These are phyloP conservation scores for Suhomyces canberraensis DNA, from an alignment of 805 yeast species.

Conservation along the genomic window DNA sequence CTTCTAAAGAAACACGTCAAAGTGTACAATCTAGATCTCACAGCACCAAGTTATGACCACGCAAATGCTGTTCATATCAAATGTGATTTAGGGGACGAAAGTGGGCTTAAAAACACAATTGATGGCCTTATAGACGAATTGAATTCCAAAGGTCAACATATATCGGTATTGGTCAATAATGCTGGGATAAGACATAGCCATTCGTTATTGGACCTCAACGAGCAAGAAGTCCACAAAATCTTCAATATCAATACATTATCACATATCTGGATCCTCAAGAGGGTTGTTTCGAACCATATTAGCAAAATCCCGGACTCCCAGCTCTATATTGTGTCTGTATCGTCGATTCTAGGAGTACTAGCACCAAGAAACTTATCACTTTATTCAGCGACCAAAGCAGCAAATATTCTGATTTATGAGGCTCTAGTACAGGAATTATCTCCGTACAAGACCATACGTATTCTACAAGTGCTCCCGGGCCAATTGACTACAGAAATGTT, in stretches of 20 bases:
- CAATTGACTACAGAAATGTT: constrained; percentile 51
- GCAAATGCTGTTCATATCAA: constrained; percentile 18
- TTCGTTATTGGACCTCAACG: constrained; percentile 22
- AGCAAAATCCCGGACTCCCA: not conserved
- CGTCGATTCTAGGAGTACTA: constrained; percentile 47
- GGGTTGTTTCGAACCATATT: constrained; percentile 20
- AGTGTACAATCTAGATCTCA: constrained; percentile 32
- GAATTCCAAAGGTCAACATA: not conserved
- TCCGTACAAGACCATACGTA: constrained; percentile 20
- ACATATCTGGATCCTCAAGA: constrained; percentile 23
- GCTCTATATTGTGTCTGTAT: constrained; percentile 40
- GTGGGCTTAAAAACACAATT: constrained; percentile 13
- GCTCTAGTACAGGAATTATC: constrained; percentile 39
- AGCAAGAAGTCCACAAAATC: constrained; percentile 18
- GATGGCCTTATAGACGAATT: constrained; percentile 9
- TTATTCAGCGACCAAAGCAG: constrained; percentile 51
- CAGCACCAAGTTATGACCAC: constrained; percentile 11
- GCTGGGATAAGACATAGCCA: constrained; percentile 46
- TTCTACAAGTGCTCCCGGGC: constrained; percentile 47
- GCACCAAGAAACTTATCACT: constrained; percentile 48
- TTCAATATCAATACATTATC: constrained; percentile 34
- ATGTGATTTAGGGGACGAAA: constrained; percentile 22
- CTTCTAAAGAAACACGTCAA: constrained; percentile 16
- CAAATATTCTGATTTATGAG: constrained; percentile 43
- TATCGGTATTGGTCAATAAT: constrained; percentile 43